phyloP scores from a whole-genome alignment of 495 filamentous ascomycete species.

The Annulohypoxylon stygium region DNA sequence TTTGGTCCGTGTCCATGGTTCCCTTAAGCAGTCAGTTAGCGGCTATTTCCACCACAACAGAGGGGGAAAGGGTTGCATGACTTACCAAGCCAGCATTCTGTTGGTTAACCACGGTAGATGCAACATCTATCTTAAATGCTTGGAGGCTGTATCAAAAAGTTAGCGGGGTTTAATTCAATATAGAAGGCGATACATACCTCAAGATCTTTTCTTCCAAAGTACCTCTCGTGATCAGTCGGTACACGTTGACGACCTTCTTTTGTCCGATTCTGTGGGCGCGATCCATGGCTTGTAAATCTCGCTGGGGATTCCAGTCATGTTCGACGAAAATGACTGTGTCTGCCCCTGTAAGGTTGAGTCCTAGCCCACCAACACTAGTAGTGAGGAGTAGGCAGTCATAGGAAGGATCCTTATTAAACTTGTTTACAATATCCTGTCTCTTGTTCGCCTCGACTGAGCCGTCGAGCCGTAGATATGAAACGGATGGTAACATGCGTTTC shows the following conservation, averaged over 20 bases:
- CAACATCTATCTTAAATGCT: conserved; percentile 99
- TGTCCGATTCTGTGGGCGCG: conserved; percentile 98
- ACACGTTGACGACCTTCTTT: conserved; percentile 99
- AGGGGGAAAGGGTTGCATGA: not conserved
- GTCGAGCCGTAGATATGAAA: conserved; percentile 91
- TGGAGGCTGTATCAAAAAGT: conserved; percentile 74
- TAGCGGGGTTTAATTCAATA: conserved; percentile 22
- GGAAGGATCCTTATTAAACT: conserved; percentile 96
- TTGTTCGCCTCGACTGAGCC: conserved; percentile 89
- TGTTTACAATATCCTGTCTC: conserved; percentile 96
- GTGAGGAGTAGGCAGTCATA: conserved; percentile 94
- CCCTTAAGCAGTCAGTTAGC: conserved; percentile 45
- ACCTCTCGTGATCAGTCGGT: conserved; percentile 92
- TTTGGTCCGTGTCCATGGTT: conserved; percentile 97
- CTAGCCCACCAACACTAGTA: conserved; percentile 93
- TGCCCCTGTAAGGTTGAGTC: conserved; percentile 94
- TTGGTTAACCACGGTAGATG: conserved; percentile 97
- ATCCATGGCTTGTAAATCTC: conserved; percentile 99
- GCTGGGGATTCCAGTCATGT: conserved; percentile 99
- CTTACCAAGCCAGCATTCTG: conserved; percentile 93
- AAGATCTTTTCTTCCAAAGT: conserved; percentile 99
- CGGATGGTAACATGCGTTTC: conserved; percentile 84
- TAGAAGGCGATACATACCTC: conserved; percentile 55
- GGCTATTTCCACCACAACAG: not conserved
- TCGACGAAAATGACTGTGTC: conserved; percentile 99